These are phyloP conservation scores for Polytrichum commune DNA, from an alignment of 225 moss, liverwort and hornwort genomes.

Conservation along the genomic window DNA sequence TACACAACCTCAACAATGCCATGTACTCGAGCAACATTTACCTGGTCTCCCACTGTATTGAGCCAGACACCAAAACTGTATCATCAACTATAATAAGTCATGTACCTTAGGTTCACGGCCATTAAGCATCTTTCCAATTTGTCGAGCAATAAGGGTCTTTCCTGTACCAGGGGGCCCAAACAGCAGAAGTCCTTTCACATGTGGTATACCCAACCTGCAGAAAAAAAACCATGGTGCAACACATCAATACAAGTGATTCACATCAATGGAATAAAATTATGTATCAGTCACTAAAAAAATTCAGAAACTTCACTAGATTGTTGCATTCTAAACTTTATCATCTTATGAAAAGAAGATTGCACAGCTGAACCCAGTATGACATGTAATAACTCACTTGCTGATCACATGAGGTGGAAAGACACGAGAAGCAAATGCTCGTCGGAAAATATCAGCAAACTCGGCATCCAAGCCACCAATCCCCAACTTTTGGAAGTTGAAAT, in stretches of 20 bases:
- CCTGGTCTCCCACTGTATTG: too few species aligned
- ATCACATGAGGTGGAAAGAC: constrained; percentile 87
- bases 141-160: constrained; percentile 92
- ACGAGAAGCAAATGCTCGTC: constrained; percentile 90
- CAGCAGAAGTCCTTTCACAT: constrained; percentile 91
- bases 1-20: too few species aligned
- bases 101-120: constrained; percentile 94
- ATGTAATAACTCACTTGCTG: constrained; percentile 50
- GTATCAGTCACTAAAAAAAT: too few species aligned
- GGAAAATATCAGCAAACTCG: constrained; percentile 88
- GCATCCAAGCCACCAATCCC: constrained; percentile 97
- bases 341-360: background rate
- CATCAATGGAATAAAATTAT: too few species aligned
- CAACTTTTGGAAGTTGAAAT: constrained; percentile 86
- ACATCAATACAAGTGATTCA: too few species aligned
- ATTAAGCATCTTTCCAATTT: constrained; percentile 93
- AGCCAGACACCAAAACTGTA: background rate
- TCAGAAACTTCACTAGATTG: too few species aligned
- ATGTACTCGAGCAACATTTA: too few species aligned
- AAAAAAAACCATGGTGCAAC: background rate
- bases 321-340: too few species aligned
- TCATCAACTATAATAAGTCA: background rate
- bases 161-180: constrained; percentile 96
- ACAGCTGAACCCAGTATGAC: constrained; percentile 1
- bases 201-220: constrained; percentile 77